These are phyloP conservation scores for Fagopyrum homotropicum DNA, from an alignment of 148 eudicot species.

Conservation along the genomic window DNA sequence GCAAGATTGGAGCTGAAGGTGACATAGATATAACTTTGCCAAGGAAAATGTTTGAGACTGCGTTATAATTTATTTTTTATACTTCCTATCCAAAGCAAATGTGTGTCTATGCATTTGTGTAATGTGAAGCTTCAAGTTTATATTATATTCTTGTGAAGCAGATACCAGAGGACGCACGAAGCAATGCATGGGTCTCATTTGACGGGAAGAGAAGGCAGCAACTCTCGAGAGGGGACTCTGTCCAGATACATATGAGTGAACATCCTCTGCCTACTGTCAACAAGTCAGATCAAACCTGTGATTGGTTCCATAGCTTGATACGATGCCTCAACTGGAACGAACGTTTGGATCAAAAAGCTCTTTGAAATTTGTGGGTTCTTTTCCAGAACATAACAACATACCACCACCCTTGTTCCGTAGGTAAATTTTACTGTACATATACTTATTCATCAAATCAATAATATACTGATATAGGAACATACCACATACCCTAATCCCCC, in stretches of 20 bases:
- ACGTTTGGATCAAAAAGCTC: constrained; percentile 91
- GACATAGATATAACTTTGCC: background rate
- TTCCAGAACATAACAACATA: background rate
- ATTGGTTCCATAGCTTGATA: constrained; percentile 94
- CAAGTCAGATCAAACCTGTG: constrained; percentile 91
- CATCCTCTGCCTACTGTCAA: constrained; percentile 97
- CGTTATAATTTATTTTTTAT: background rate
- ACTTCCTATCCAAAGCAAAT: background rate
- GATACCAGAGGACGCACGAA: constrained; percentile 96
- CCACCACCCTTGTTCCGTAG: background rate
- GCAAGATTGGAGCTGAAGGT: constrained; percentile 93
- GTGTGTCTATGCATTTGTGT: background rate
- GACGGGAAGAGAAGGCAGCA: constrained; percentile 99
- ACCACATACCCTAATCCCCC: background rate
- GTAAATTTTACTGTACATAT: constrained; percentile 5
- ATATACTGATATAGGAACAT: constrained; percentile 4
- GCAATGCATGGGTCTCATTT: constrained; percentile 99
- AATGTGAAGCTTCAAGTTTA: background rate
- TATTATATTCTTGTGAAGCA: constrained; percentile 16
- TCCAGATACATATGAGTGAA: constrained; percentile 82
- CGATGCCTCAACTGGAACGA: constrained; percentile 99
- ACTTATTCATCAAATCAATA: background rate
- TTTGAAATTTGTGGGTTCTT: constrained; percentile 25
- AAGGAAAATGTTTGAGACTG: background rate
- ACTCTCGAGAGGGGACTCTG: constrained; percentile 88